phyloP scores from a whole-genome alignment of 1,139 yeast species.

The Suhomyces maxii region DNA sequence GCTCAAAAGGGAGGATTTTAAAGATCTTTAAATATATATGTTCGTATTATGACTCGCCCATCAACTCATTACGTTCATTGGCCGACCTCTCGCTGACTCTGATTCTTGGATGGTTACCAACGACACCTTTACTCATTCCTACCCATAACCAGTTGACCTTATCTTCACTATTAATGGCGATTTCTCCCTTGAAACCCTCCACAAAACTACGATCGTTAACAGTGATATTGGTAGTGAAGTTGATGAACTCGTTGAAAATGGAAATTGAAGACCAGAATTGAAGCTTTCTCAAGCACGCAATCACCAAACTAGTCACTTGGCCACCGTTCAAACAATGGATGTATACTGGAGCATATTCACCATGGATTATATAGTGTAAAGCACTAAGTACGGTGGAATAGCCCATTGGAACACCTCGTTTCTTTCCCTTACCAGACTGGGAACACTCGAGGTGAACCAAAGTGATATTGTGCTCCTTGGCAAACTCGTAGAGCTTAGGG shows the following conservation, averaged over 20 bases:
- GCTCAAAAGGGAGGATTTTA: too few relatives aligned
- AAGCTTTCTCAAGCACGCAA: conserved; percentile 82
- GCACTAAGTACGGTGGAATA: conserved; percentile 60
- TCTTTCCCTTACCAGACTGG: conserved; percentile 70
- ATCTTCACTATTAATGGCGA: conserved; percentile 48
- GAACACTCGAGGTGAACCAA: conserved; percentile 69
- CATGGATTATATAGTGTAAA: conserved; percentile 59
- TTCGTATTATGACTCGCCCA: too few relatives aligned
- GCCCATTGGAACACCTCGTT: conserved; percentile 76
- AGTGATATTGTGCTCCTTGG: conserved; percentile 45
- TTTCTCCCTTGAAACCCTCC: conserved; percentile 71
- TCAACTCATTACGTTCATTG: too few relatives aligned
- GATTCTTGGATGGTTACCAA: conserved; percentile 45
- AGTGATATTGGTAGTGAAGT: conserved; percentile 76
- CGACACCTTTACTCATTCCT: conserved; percentile 62
- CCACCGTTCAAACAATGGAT: conserved; percentile 90
- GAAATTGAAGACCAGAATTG: conserved; percentile 91
- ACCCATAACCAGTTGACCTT: conserved; percentile 76
- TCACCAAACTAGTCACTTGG: conserved; percentile 76
- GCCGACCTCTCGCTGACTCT: conserved; percentile 29
- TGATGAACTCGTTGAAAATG: conserved; percentile 80
- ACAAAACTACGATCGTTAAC: conserved; percentile 82
- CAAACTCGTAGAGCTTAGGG: conserved; percentile 51
- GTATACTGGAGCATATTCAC: conserved; percentile 67
- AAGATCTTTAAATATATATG: too few relatives aligned